These are phyloP conservation scores for Trichosporon inkin DNA, from an alignment of 1,284 basidiomycete species.

Conservation along the genomic window DNA sequence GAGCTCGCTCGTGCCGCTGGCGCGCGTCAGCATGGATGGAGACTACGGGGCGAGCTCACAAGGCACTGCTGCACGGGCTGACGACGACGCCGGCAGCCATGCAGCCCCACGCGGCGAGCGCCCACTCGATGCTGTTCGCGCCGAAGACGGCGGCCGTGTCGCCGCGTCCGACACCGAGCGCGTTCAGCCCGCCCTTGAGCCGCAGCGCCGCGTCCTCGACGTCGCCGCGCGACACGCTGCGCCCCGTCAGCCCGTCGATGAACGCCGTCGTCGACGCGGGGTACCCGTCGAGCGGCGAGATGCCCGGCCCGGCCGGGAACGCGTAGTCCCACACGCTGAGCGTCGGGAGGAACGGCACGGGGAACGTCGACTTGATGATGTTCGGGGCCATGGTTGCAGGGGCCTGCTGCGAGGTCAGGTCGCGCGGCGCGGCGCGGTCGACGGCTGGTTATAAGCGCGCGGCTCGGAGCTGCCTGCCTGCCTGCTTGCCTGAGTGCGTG, in stretches of 20 bases:
- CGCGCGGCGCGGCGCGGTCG: too few species aligned
- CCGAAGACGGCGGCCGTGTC: constrained; percentile 45
- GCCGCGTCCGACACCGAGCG: constrained; percentile 31
- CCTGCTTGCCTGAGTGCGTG: too few species aligned
- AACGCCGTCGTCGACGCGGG: constrained; percentile 53
- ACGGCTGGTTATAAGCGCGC: too few species aligned
- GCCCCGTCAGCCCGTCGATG: constrained; percentile 62
- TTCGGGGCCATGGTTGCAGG: constrained; percentile 9
- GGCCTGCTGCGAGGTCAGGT: too few species aligned
- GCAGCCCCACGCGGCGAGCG: constrained; percentile 59
- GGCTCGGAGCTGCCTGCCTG: too few species aligned
- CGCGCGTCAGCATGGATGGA: constrained; percentile 29
- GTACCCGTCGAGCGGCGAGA: constrained; percentile 20
- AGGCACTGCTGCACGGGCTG: constrained; percentile 44
- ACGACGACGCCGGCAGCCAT: constrained; percentile 38
- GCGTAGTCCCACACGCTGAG: constrained; percentile 33
- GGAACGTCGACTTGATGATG: constrained; percentile 29
- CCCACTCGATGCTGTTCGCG: constrained; percentile 62
- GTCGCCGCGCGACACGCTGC: constrained; percentile 58
- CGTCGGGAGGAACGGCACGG: constrained; percentile 35
- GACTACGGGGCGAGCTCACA: too few species aligned
- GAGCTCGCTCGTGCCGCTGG: constrained; percentile 43
- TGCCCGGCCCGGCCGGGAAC: constrained; percentile 6
- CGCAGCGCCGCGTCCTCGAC: constrained; percentile 58
- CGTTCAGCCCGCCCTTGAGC: constrained; percentile 57